Evolutionary conservation across 306 rosid genomes (phyloP), one percentile per base, ranked within the genome.

Genomic region (Clitoria ternatea): DNA sequence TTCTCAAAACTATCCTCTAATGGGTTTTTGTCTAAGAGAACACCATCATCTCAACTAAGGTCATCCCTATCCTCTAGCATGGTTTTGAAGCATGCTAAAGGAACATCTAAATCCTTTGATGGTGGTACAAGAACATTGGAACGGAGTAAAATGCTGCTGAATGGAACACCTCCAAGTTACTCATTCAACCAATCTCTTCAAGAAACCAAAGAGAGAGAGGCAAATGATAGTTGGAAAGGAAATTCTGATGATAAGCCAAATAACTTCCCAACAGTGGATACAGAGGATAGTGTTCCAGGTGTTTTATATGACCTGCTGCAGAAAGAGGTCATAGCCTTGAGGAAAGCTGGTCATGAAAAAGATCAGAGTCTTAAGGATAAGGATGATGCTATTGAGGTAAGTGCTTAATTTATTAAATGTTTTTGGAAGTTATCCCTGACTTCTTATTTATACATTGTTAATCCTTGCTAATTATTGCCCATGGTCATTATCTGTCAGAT

Each of bases 291-390:
- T 69, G 99, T 95, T 80, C 89, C 99, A 0, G 88, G 87, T 67
- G 80, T 87, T 80, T 73, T 95, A 83, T 83, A 91, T 75, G 99
- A 91, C 79, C 79, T 95, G 66, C 91, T 95, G 44, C 99, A 95
- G 83, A 95, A 95, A 78, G 99, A 95, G 89, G 99, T 95, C 54
- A 10, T 91, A 62, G 80, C 83, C 42, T 83, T 95, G 92, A 91
- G 96, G 81, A 95, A 86, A 89, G 85, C 90, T 65, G 92, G 97
- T 75, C 90, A 84, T 45, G 99, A 95, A 86, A 95, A 95, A 83
- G 99, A 95, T 86, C 99, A 91, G 81, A 87, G 90, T 88, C 87
- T 95, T 44, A 95, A 91, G 76, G 99, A 95, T 55, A 95, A 95
- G 73, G 99, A 95, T 4, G 99, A 95, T 3, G 99, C 97, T 45